Conservation (phyloP, 2,329 filamentous ascomycete species). For the Hymenotorrendiella dingleyae region DNA sequence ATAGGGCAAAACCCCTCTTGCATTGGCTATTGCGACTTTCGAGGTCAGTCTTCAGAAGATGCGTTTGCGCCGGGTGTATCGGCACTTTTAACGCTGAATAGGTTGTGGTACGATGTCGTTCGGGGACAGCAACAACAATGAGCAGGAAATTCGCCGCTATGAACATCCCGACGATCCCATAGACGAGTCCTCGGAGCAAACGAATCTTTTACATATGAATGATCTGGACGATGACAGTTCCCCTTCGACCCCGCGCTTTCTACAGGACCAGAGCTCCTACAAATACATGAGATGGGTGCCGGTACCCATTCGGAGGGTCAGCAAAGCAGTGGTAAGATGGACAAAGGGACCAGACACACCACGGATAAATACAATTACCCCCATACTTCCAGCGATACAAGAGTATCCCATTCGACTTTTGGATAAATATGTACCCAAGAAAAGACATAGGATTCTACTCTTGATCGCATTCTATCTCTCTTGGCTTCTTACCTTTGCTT, state of each 20-base stretch:
- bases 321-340: slow-evolving; percentile 43
- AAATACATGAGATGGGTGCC: slow-evolving; percentile 51
- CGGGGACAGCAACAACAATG: slow-evolving; percentile 8
- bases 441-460: slow-evolving; percentile 52
- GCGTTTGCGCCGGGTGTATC: no score
- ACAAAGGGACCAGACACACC: slow-evolving; percentile 50
- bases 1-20: no score
- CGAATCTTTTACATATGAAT: slow-evolving; percentile 32
- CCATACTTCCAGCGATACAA: slow-evolving; percentile 61
- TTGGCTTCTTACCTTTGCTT: slow-evolving; percentile 65
- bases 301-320: slow-evolving; percentile 44
- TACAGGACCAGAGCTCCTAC: slow-evolving; percentile 48
- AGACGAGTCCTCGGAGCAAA: slow-evolving; percentile 22
- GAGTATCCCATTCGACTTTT: slow-evolving; percentile 58
- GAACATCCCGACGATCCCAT: slow-evolving; percentile 30
- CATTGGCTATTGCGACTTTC: no score
- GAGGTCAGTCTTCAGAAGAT: no score
- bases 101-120: not conserved
- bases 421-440: slow-evolving; percentile 55
- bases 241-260: slow-evolving; percentile 52
- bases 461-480: slow-evolving; percentile 54
- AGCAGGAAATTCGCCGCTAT: slow-evolving; percentile 19
- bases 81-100: slow-evolving; percentile 3
- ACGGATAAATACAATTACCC: slow-evolving; percentile 45
- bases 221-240: slow-evolving; percentile 39